phyloP scores from a whole-genome alignment of 805 yeast species.

The Cyberlindnera mrakii region DNA sequence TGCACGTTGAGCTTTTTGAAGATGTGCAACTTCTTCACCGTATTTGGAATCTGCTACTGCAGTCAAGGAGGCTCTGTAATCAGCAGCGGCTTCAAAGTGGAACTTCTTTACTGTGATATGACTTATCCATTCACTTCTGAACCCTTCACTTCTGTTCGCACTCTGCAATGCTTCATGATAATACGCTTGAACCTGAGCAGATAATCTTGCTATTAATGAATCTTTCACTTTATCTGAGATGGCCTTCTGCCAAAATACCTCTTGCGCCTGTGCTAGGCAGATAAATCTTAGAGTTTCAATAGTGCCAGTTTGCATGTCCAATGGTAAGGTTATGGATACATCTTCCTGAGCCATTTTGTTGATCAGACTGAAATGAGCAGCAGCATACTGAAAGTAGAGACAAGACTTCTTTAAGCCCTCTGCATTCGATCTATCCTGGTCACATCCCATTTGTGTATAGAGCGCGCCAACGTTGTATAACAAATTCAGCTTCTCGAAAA shows the following conservation, averaged over 20 bases:
- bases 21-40: conserved; percentile 66
- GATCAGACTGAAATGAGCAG: conserved; percentile 66
- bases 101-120: conserved; percentile 51
- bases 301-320: conserved; percentile 47
- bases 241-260: conserved; percentile 77
- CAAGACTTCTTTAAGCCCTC: conserved; percentile 61
- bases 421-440: conserved; percentile 35
- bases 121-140: conserved; percentile 59
- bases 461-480: conserved; percentile 65
- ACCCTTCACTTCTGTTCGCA: conserved; percentile 41
- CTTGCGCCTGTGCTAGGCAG: conserved; percentile 83
- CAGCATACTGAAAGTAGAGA: conserved; percentile 59
- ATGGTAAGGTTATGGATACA: conserved; percentile 22
- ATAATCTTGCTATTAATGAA: conserved; percentile 54
- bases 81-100: conserved; percentile 71
- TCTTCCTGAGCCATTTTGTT: conserved; percentile 42
- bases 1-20: conserved; percentile 36
- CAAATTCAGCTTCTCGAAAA: conserved; percentile 56
- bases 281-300: conserved; percentile 44
- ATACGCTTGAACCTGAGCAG: conserved; percentile 54
- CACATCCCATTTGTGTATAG: conserved; percentile 50
- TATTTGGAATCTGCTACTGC: conserved; percentile 44
- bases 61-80: conserved; percentile 51
- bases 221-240: conserved; percentile 43
- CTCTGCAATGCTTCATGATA: conserved; percentile 43